phyloP scores from a whole-genome alignment of 164 flowering plant genomes.

The Sextonia rubra region DNA sequence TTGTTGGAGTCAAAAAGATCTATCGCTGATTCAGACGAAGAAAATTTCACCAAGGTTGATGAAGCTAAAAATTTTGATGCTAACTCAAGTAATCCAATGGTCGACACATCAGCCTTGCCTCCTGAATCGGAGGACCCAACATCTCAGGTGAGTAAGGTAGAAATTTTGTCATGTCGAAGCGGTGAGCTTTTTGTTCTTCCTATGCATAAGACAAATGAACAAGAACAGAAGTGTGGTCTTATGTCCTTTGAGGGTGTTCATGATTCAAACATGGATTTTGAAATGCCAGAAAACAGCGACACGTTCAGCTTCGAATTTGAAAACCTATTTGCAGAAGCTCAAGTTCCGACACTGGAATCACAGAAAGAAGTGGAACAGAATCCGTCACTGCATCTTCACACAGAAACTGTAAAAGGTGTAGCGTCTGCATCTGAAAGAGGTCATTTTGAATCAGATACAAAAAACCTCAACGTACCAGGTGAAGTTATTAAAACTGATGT shows the following conservation, averaged over 20 bases:
- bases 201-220: not conserved
- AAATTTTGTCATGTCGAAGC: not conserved
- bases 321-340: conserved; percentile 7
- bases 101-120: not conserved
- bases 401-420: conserved; percentile 4
- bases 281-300: conserved; percentile 6
- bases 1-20: not conserved
- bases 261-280: conserved; percentile 4
- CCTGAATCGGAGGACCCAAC: conserved; percentile 1
- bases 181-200: not conserved
- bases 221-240: not conserved
- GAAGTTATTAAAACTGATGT: conserved; percentile 24
- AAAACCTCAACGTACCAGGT: conserved; percentile 13
- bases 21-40: conserved; percentile 8
- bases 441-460: conserved; percentile 9
- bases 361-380: conserved; percentile 4
- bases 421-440: conserved; percentile 1
- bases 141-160: not conserved
- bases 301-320: conserved; percentile 4
- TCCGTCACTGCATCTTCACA: not conserved
- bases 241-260: not conserved
- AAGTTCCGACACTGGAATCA: conserved; percentile 1
- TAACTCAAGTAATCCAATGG: conserved; percentile 6
- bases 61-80: not conserved
- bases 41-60: not conserved